Evolutionary conservation across 495 filamentous ascomycete species (phyloP), one percentile per base, ranked within the genome.

Genomic region (Penicillium angulare): DNA sequence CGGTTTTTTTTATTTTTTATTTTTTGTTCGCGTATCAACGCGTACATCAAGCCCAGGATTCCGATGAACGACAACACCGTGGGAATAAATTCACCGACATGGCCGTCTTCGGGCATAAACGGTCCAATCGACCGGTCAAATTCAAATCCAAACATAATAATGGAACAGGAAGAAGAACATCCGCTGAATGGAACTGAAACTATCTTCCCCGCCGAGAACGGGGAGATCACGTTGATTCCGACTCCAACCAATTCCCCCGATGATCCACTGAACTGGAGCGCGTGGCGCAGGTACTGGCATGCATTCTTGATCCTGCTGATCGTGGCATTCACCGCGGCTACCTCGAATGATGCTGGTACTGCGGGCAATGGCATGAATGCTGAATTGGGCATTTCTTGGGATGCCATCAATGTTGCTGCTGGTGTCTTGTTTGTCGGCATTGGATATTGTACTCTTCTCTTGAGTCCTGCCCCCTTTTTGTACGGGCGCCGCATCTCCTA

Each of bases 191-290:
- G 60, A 12, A 63, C 60, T 4, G 51, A 56, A 27, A 50, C 57
- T 32, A 46, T 63, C 7, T 53, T 59, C 16, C 32, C 49, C 34
- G 29, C 24, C 21, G 29, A 27, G 21, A 36, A 49, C 17, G 61
- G 59, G 42, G 72, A 78, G 26, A 57, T 80, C 46, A 67, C 77
- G 13, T 64, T 82, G 17, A 67, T 77, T 22, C 79, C 78, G 17
- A 64, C 71, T 1, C 78, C 78, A 5, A 78, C 76, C 3, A 53
- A 60, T 12, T 74, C 78, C 40, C 74, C 76, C 16, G 67, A 80
- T 40, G 79, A 82, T 43, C 77, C 78, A 22, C 62, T 82, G 54
- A 79, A 79, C 45, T 81, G 78, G 78, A 68, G 71, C 34, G 63
- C 53, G 7, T 56, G 59, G 40, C 68, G 77, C 41, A 78, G 78